These are phyloP conservation scores for Mycena sp. DNA, from an alignment of 1,284 basidiomycete species.

Conservation along the genomic window DNA sequence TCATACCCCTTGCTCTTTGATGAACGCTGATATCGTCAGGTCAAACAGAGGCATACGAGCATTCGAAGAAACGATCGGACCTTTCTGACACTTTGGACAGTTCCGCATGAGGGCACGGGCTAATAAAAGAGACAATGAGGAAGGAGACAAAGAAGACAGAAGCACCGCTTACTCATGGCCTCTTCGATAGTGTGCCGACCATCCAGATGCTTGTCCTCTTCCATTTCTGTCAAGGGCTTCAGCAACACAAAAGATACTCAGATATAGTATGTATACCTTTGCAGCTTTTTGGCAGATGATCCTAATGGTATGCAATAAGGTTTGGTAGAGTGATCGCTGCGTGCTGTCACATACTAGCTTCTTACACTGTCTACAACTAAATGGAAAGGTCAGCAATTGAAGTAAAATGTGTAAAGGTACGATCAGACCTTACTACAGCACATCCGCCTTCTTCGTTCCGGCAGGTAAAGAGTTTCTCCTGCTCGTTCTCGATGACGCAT, in stretches of 20 bases:
- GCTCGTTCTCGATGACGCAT: constrained; percentile 77
- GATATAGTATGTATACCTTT: constrained; percentile 59
- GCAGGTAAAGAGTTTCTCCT: constrained; percentile 84
- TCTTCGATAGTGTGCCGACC: constrained; percentile 84
- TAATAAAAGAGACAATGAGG: constrained; percentile 39
- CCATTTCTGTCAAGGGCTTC: constrained; percentile 58
- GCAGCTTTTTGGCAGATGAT: constrained; percentile 90
- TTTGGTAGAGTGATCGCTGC: background rate
- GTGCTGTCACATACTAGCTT: constrained; percentile 59
- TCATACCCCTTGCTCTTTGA: constrained; percentile 78
- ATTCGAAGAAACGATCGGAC: constrained; percentile 46
- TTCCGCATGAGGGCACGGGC: constrained; percentile 84
- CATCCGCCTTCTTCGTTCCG: constrained; percentile 69
- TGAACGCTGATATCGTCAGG: constrained; percentile 62
- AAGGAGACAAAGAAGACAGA: background rate
- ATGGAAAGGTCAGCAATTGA: background rate
- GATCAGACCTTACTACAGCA: constrained; percentile 54
- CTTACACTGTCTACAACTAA: constrained; percentile 81
- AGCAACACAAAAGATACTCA: constrained; percentile 8
- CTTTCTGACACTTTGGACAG: constrained; percentile 83
- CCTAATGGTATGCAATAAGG: constrained; percentile 49
- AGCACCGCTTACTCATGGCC: constrained; percentile 77
- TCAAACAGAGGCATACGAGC: constrained; percentile 1
- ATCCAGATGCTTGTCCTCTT: constrained; percentile 76
- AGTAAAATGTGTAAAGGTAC: background rate